Evolutionary conservation across 352 stramenopile species (phyloP), one percentile per base, ranked within the genome.

Genomic region (Bremia lactucae): DNA sequence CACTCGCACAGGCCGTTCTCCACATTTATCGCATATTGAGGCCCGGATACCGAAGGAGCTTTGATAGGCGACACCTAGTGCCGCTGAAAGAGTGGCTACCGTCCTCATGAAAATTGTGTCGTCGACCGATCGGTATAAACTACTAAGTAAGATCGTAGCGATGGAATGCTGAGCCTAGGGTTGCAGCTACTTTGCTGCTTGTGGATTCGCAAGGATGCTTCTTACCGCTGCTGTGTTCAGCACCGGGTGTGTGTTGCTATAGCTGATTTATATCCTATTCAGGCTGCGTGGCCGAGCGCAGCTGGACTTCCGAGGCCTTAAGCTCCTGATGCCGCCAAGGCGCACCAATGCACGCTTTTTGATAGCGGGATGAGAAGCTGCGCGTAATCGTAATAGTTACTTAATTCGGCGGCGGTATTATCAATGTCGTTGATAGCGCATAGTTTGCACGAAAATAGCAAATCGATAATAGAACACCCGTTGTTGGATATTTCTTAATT

Each of bases 1-100:
- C 9, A 81, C 65, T 4, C 20, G 52, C 21, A 75, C 63, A 28
- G 49, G 34, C 18, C 29, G 41, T 40, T 59, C 42, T 2, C 20
- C 42, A 8, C 19, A 16, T 6, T 31, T 15, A n/a, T 47, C 40
- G 28, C 57, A 62, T 5, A 21, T 21, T 5, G 52, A 49, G 43
- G 42, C 31, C 7, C 21, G 8, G 6, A 52, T 29, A 14, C 52
- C 22, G 5, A 34, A 6, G 9, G 19, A 33, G 36, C 21, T 20
- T 16, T 28, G 36, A n/a, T 36, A 40, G 4, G 35, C 29, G 22
- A 19, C 43, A 16, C 43, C 39, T 8, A 62, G 31, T 18, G 31
- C 42, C 25, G 36, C 36, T 35, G 22, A 56, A 16, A 62, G 29
- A 18, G 31, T 52, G 14, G 33, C 31, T 23, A 25, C 25, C 40